A percentile compares a stretch with the other conserved stretches of the same genome.
These are phyloP conservation scores for Aspergillus sp. DNA, from an alignment of 2,329 filamentous ascomycete genomes.

Conservation along the genomic window DNA sequence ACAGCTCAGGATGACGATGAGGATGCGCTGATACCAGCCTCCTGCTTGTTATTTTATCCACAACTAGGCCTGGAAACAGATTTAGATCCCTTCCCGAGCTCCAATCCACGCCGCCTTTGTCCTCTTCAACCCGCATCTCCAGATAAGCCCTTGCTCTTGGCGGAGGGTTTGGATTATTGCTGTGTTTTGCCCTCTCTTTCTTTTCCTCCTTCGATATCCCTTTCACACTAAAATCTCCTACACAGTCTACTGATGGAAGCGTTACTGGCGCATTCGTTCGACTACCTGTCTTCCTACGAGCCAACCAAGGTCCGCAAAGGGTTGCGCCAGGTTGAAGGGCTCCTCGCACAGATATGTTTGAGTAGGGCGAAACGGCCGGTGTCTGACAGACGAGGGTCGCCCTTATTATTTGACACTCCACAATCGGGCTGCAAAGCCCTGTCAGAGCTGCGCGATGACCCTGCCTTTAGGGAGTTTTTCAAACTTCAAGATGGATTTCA, in stretches of 20 bases:
- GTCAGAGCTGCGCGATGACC: conserved; percentile 74
- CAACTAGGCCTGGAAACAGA: conserved; percentile 6
- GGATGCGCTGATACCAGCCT: conserved; percentile 9
- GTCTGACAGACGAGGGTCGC: conserved; percentile 49
- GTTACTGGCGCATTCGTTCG: conserved; percentile 88
- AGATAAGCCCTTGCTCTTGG: conserved; percentile 16
- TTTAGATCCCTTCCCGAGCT: conserved; percentile 11
- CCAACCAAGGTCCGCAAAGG: conserved; percentile 90
- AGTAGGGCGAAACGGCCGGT: conserved; percentile 53
- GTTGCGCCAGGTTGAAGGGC: conserved; percentile 87
- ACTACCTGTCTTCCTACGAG: conserved; percentile 94
- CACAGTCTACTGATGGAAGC: conserved; percentile 71
- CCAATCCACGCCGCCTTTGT: conserved; percentile 1
- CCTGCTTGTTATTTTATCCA: conserved; percentile 14
- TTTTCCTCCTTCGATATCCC: conserved; percentile 8
- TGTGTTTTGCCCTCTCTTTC: conserved; percentile 14
- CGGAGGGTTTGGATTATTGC: conserved; percentile 16
- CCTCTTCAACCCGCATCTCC: conserved; percentile 13
- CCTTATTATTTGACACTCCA: conserved; percentile 43
- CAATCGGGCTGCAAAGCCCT: conserved; percentile 64
- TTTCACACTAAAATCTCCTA: neutral
- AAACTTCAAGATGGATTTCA: conserved; percentile 96
- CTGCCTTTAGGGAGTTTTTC: conserved; percentile 94
- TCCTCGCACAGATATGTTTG: conserved; percentile 93
- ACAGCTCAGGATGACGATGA: conserved; percentile 17